These are phyloP conservation scores for Aspergillus cejpii DNA, from an alignment of 2,329 filamentous ascomycete species.

Conservation along the genomic window DNA sequence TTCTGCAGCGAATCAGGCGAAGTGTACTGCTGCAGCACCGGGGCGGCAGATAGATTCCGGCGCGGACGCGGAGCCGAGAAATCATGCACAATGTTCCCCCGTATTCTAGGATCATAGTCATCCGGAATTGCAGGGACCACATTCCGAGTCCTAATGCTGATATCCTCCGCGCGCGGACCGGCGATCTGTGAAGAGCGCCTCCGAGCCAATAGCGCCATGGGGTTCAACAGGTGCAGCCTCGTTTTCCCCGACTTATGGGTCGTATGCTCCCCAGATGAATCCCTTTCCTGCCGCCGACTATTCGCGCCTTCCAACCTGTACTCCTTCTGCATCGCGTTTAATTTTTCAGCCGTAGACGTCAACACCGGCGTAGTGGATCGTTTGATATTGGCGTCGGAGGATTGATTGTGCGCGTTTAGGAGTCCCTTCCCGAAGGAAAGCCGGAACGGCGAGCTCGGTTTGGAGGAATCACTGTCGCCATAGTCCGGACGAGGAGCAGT, in stretches of 20 bases:
- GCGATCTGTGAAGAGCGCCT: slow-evolving; percentile 50
- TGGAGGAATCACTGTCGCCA: slow-evolving; percentile 25
- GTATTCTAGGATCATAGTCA: slow-evolving; percentile 58
- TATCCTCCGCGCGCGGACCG: slow-evolving; percentile 45
- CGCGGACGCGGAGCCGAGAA: slow-evolving; percentile 55
- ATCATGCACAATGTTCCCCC: slow-evolving; percentile 58
- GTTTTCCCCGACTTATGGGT: slow-evolving; percentile 42
- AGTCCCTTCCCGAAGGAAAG: slow-evolving; percentile 31
- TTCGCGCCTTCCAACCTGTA: slow-evolving; percentile 19
- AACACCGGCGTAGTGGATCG: slow-evolving; percentile 23
- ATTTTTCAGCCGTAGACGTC: slow-evolving; percentile 20
- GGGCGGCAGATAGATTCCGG: slow-evolving; percentile 28
- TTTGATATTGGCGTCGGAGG: slow-evolving; percentile 23
- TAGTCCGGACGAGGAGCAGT: slow-evolving; percentile 18
- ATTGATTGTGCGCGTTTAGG: slow-evolving; percentile 18
- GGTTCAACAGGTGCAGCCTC: slow-evolving; percentile 53
- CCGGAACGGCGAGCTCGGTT: slow-evolving; percentile 33
- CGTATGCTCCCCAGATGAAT: slow-evolving; percentile 22
- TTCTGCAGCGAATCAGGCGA: no score
- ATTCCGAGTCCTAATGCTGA: slow-evolving; percentile 45
- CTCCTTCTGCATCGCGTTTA: slow-evolving; percentile 20
- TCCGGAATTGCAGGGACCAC: slow-evolving; percentile 50
- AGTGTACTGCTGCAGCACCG: slow-evolving; percentile 14
- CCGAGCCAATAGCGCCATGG: slow-evolving; percentile 54
- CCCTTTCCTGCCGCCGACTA: slow-evolving; percentile 26